A percentile compares a stretch with the other conserved stretches of the same genome.
phyloP scores from a whole-genome alignment of 441 rosid species.

The Arabidopsis lyrata region DNA sequence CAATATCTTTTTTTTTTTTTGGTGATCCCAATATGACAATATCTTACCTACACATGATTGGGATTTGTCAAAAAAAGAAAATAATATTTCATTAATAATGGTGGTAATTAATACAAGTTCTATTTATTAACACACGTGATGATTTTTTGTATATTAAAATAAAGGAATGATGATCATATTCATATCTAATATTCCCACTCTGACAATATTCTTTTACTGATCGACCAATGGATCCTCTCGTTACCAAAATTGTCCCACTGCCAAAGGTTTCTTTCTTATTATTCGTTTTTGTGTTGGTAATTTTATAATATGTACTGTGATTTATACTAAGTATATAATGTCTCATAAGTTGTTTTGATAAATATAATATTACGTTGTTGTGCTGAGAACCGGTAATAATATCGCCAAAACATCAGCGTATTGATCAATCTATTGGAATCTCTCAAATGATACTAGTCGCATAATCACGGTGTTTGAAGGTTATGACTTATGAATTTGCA shows the following conservation, averaged over 20 bases:
- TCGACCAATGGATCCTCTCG: slow-evolving; percentile 42
- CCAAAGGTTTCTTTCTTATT: slow-evolving; percentile 30
- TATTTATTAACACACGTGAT: slow-evolving; percentile 45
- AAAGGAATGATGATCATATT: slow-evolving; percentile 39
- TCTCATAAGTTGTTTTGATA: neutral
- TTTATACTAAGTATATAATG: slow-evolving; percentile 1
- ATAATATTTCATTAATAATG: slow-evolving; percentile 18
- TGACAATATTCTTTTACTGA: slow-evolving; percentile 45
- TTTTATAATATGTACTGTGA: neutral
- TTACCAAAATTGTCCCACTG: slow-evolving; percentile 39
- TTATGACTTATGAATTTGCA: neutral
- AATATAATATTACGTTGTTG: neutral
- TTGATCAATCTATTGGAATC: neutral
- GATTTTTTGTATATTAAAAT: slow-evolving; percentile 34
- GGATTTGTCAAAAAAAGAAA: neutral
- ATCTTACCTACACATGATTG: slow-evolving; percentile 26
- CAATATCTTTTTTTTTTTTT: too few species aligned
- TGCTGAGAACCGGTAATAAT: neutral
- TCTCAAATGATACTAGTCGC: neutral
- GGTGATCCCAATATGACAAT: neutral
- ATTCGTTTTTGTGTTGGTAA: slow-evolving; percentile 1
- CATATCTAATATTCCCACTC: slow-evolving; percentile 45
- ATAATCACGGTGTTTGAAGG: neutral
- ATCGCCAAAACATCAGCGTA: too few species aligned
- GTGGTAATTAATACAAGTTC: slow-evolving; percentile 19